Conservation (phyloP, 1,139 yeast genomes). For the Komagataea norvegica region DNA sequence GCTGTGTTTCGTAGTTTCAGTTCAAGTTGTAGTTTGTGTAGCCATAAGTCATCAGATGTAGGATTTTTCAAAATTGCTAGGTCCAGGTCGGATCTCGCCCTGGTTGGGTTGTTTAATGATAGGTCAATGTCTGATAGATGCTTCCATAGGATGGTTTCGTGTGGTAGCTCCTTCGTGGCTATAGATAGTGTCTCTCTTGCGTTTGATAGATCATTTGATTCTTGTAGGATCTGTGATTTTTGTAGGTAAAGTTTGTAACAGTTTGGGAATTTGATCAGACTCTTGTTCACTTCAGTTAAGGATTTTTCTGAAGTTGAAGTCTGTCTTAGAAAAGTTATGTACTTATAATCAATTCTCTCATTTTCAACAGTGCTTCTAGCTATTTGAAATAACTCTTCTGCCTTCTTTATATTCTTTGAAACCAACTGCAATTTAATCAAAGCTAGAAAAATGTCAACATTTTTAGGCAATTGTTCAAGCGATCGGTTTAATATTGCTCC, state of each 20-base stretch:
- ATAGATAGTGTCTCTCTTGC: slow-evolving; percentile 46
- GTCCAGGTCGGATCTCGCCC: slow-evolving; percentile 73
- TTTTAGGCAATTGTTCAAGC: slow-evolving; percentile 37
- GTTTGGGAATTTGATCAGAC: slow-evolving; percentile 41
- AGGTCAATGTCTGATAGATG: slow-evolving; percentile 45
- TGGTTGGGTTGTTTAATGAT: slow-evolving; percentile 38
- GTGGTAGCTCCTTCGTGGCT: slow-evolving; percentile 49
- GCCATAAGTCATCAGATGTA: slow-evolving; percentile 48
- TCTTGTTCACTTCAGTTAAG: slow-evolving; percentile 39
- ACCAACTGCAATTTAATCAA: slow-evolving; percentile 57
- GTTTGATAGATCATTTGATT: slow-evolving; percentile 28
- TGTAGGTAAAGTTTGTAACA: slow-evolving; percentile 53
- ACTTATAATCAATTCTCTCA: slow-evolving; percentile 58
- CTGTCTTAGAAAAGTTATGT: slow-evolving; percentile 52
- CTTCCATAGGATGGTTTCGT: slow-evolving; percentile 50
- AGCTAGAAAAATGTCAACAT: slow-evolving; percentile 66
- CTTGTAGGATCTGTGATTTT: slow-evolving; percentile 48
- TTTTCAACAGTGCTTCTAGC: slow-evolving; percentile 35
- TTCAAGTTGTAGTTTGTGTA: slow-evolving; percentile 59
- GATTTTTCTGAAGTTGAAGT: slow-evolving; percentile 34
- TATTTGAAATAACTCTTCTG: slow-evolving; percentile 39
- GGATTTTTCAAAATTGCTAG: slow-evolving; percentile 56
- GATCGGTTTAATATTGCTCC: slow-evolving; percentile 49
- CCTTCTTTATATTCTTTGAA: slow-evolving; percentile 36
- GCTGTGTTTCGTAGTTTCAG: slow-evolving; percentile 40